A percentile compares a stretch with the other conserved stretches of the same genome.
phyloP scores from a whole-genome alignment of 2,329 filamentous ascomycete species.

The Xylariaceae sp. region DNA sequence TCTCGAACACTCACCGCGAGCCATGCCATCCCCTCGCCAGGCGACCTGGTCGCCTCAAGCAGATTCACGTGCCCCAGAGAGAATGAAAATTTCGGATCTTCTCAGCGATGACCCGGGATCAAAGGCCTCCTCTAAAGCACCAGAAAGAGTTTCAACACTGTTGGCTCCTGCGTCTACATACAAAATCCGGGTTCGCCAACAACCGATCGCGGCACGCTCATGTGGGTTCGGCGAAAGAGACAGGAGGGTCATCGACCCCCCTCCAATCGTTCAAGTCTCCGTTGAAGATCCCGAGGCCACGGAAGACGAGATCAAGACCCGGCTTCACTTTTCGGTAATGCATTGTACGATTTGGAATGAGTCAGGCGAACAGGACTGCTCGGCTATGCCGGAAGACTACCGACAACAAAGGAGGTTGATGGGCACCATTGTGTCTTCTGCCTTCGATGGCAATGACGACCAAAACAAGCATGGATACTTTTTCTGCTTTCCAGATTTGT shows the following conservation, averaged over 20 bases:
- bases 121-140: slow-evolving; percentile 16
- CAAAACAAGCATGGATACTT: slow-evolving; percentile 71
- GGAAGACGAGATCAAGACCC: slow-evolving; percentile 46
- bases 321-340: slow-evolving; percentile 62
- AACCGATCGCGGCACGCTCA: slow-evolving; percentile 71
- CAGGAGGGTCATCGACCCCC: slow-evolving; percentile 76
- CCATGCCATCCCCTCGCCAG: slow-evolving; percentile 11
- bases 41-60: slow-evolving; percentile 19
- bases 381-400: slow-evolving; percentile 66
- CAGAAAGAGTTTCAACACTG: slow-evolving; percentile 10
- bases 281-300: slow-evolving; percentile 55
- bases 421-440: slow-evolving; percentile 73
- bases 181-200: slow-evolving; percentile 64
- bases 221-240: slow-evolving; percentile 83
- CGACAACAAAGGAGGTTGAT: slow-evolving; percentile 71
- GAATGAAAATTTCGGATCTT: slow-evolving; percentile 28
- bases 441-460: slow-evolving; percentile 73
- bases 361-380: slow-evolving; percentile 62
- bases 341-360: slow-evolving; percentile 75
- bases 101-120: slow-evolving; percentile 22
- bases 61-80: slow-evolving; percentile 20
- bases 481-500: slow-evolving; percentile 81
- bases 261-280: slow-evolving; percentile 72
- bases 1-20: slow-evolving; percentile 12
- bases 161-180: slow-evolving; percentile 29